These are phyloP conservation scores for Cladosporium sp. DNA, from an alignment of 2,329 filamentous ascomycete species.

Conservation along the genomic window DNA sequence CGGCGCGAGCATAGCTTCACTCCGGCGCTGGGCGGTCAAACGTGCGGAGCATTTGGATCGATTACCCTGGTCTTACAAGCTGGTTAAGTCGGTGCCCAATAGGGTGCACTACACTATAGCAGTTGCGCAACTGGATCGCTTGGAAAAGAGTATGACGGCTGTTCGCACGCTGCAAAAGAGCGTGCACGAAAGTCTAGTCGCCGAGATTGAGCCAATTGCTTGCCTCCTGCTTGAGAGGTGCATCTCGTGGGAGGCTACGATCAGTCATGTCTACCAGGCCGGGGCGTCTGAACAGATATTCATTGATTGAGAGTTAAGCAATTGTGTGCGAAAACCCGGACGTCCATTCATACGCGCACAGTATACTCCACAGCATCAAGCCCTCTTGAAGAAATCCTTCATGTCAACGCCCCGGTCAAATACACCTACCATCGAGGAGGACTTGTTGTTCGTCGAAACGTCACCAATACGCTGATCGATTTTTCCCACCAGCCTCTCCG, in stretches of 20 bases:
- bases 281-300: background rate
- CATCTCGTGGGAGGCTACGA: background rate
- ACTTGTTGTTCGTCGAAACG: no score
- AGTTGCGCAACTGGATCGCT: background rate
- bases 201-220: background rate
- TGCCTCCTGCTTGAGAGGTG: background rate
- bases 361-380: no score
- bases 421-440: no score
- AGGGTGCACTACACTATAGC: background rate
- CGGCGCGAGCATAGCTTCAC: slow-evolving; percentile 1
- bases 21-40: slow-evolving; percentile 23
- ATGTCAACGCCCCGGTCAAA: no score
- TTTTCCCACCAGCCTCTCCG: no score
- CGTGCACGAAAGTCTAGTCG: background rate
- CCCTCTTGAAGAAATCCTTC: no score
- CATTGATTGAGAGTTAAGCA: background rate
- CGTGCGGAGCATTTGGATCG: slow-evolving; percentile 21
- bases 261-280: background rate
- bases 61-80: slow-evolving; percentile 23
- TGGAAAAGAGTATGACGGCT: background rate
- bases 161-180: background rate
- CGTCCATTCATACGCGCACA: no score
- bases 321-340: no score
- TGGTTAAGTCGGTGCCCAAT: background rate
- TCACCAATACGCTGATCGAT: no score